Evolutionary conservation across 169 alveolate species (phyloP), one percentile per base, ranked within the genome.

Genomic region (Miamiensis avidus): DNA sequence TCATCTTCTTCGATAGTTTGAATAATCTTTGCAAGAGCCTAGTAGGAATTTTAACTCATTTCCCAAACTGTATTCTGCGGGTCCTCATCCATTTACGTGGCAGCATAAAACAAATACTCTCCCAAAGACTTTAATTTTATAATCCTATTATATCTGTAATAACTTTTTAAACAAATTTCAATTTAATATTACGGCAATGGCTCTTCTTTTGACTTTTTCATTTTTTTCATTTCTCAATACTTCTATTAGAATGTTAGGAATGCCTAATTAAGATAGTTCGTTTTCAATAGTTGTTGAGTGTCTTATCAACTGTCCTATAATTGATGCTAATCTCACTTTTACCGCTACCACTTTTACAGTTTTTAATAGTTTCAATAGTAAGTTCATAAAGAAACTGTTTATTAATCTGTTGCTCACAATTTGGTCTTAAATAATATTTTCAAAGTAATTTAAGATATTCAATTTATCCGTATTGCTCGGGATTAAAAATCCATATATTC

Each of bases 81-180:
- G 34, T 95, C 97, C 64, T 95, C 97, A 86, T 96, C 98, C 87
- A 94, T 93, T 81, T 95, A 94, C 0, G 98, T 96, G 20, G 98
- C 98, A 0, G 96, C 97, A 89, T 96, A 96, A 91, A 96, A 96
- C 83, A 96, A 85, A 89, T 94, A 95, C 84, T 96, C 98, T 29
- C 98, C 98, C 0, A 96, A 83, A 34, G 98, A 95, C 27, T 49
- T 49, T 11, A 49, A 49, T 11, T 49, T 11, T 49, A 49, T 11
- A 11, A 11, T 49, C 4, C 20, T 49, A 20, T 49, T 4, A 49
- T 49, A 49, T 49, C 20, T 49, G 20, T 11, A 49, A 49, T 11
- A 11, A 11, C 4, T 11, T 49, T 11, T 11, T 11, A 49, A 49
- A 49, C 20, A 11, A 49, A 49, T 49, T 11, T 11, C 4, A 49